phyloP scores from a whole-genome alignment of 1,284 basidiomycete species.

The Coniferiporia weirii region DNA sequence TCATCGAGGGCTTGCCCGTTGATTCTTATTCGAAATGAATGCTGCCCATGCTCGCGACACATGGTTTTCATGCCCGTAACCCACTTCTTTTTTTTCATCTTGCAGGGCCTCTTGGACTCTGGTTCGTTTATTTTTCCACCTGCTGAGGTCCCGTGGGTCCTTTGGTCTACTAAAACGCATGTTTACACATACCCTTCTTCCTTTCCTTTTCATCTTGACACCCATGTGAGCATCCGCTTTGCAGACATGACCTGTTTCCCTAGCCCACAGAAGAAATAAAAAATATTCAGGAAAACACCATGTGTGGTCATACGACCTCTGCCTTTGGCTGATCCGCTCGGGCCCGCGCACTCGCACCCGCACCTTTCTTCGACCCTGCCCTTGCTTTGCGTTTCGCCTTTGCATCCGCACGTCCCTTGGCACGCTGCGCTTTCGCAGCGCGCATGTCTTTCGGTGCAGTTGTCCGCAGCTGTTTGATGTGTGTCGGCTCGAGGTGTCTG shows the following conservation, averaged over 20 bases:
- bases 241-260: not conserved
- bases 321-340: not conserved
- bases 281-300: not conserved
- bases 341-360: not conserved
- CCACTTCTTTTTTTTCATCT: not conserved
- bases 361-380: conserved; percentile 23
- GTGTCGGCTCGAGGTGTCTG: conserved; percentile 55
- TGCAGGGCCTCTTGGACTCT: not conserved
- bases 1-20: conserved; percentile 25
- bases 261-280: not conserved
- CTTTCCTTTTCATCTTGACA: not conserved
- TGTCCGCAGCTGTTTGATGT: conserved; percentile 83
- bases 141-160: no score
- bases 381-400: conserved; percentile 35
- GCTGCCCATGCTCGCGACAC: not conserved
- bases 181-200: not conserved
- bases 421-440: conserved; percentile 58
- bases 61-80: not conserved
- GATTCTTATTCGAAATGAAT: conserved; percentile 9
- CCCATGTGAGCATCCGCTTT: not conserved
- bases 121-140: no score
- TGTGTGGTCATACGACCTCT: not conserved
- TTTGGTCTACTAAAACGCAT: not conserved
- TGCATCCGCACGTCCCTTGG: conserved; percentile 48
- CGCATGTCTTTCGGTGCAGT: conserved; percentile 77